A percentile compares a stretch with the other conserved stretches of the same genome.
Conservation (phyloP, 352 stramenopile genomes). For the Pythium aquatile region DNA sequence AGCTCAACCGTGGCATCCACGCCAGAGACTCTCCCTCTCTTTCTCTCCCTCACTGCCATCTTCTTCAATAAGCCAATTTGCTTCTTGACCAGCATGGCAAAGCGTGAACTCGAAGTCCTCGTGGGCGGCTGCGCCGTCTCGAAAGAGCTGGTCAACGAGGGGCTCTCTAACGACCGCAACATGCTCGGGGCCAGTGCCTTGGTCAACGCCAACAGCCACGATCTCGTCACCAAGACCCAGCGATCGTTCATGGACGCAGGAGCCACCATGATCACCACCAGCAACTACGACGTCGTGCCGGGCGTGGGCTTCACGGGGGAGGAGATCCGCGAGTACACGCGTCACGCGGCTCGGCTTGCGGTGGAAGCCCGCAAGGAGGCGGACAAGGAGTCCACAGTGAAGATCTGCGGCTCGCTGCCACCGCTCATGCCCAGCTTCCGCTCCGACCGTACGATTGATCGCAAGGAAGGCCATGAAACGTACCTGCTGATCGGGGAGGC, state of each 20-base stretch:
- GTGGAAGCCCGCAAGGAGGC: conserved; percentile 37
- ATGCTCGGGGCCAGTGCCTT: conserved; percentile 88
- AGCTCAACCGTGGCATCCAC: conserved; percentile 7
- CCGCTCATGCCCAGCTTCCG: conserved; percentile 90
- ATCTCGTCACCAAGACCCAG: conserved; percentile 66
- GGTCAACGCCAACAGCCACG: conserved; percentile 60
- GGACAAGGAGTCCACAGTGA: conserved; percentile 28
- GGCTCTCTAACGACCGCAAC: conserved; percentile 88
- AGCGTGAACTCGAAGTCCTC: conserved; percentile 28
- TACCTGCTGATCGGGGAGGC: conserved; percentile 81
- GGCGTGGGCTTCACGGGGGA: conserved; percentile 79
- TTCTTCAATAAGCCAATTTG: background rate
- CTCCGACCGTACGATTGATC: conserved; percentile 81
- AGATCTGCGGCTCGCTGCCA: conserved; percentile 86
- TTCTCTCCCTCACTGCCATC: background rate
- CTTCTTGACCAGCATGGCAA: background rate
- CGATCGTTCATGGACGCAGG: conserved; percentile 76
- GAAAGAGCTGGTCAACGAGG: conserved; percentile 84
- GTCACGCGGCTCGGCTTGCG: conserved; percentile 63
- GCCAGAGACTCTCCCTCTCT: background rate
- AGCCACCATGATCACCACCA: conserved; percentile 81
- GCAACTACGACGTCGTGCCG: conserved; percentile 88
- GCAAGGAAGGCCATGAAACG: conserved; percentile 57
- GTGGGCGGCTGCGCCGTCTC: conserved; percentile 52
- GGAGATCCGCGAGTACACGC: conserved; percentile 68